These are phyloP conservation scores for Paraphoma sp. DNA, from an alignment of 2,329 filamentous ascomycete genomes.

Conservation along the genomic window DNA sequence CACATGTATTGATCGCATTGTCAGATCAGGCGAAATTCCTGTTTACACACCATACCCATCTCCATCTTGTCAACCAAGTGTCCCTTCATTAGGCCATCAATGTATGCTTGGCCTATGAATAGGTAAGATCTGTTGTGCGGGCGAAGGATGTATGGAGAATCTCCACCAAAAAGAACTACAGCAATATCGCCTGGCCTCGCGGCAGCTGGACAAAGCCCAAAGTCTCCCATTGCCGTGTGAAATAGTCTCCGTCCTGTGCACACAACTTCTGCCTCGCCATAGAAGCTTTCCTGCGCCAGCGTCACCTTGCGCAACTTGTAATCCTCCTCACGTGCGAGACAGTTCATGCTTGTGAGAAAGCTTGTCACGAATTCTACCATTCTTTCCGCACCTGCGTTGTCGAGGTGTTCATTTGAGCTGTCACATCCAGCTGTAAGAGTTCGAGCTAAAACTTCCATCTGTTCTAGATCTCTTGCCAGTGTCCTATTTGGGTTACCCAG, in stretches of 20 bases:
- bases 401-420: too few species aligned
- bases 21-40: constrained; percentile 4
- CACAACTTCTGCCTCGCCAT: background rate
- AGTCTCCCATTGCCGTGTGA: background rate
- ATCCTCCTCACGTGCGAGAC: too few species aligned
- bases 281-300: background rate
- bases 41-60: constrained; percentile 1
- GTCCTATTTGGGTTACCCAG: too few species aligned
- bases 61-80: background rate
- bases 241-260: constrained; percentile 2
- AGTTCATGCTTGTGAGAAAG: too few species aligned
- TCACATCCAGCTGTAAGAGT: too few species aligned
- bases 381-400: too few species aligned
- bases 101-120: constrained; percentile 8
- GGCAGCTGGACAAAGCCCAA: constrained; percentile 6
- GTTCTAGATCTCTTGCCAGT: too few species aligned
- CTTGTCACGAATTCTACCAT: too few species aligned
- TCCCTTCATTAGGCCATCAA: constrained; percentile 11
- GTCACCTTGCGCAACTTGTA: too few species aligned
- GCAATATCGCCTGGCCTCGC: constrained; percentile 10
- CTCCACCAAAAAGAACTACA: constrained; percentile 8
- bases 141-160: constrained; percentile 2
- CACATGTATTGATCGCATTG: too few species aligned
- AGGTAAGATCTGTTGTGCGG: background rate
- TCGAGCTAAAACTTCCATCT: too few species aligned